phyloP scores from a whole-genome alignment of 805 yeast species.

The Yamadazyma olivae region DNA sequence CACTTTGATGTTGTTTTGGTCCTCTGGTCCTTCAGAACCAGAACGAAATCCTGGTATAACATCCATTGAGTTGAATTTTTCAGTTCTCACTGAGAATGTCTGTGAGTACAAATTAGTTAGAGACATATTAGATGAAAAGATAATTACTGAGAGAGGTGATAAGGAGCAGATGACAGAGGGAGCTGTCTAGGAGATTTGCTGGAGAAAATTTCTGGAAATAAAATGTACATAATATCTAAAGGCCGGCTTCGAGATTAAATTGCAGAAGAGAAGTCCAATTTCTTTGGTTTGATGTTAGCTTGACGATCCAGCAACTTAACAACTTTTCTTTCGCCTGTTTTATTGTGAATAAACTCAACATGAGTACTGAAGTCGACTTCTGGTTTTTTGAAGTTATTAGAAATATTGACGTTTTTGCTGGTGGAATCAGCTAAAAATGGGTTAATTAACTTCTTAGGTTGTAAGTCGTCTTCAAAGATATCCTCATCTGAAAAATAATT shows the following conservation, averaged over 20 bases:
- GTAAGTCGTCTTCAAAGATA: conserved; percentile 2
- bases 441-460: conserved; percentile 13
- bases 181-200: too few relatives aligned
- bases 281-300: conserved; percentile 34
- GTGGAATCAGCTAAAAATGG: conserved; percentile 18
- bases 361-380: conserved; percentile 20
- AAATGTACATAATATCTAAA: too few relatives aligned
- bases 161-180: too few relatives aligned
- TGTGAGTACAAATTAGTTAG: not conserved
- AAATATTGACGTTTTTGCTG: not conserved
- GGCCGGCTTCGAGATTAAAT: conserved; percentile 3
- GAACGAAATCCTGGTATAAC: conserved; percentile 14
- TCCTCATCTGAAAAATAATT: conserved; percentile 26
- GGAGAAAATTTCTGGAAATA: too few relatives aligned
- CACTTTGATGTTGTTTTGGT: conserved; percentile 6
- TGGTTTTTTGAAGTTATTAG: not conserved
- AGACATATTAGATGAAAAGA: too few relatives aligned
- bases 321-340: conserved; percentile 34
- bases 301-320: conserved; percentile 32
- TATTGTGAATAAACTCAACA: conserved; percentile 29
- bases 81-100: not conserved
- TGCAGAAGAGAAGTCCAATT: conserved; percentile 21
- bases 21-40: conserved; percentile 7
- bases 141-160: too few relatives aligned
- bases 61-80: conserved; percentile 9